phyloP scores from a whole-genome alignment of 2,329 filamentous ascomycete species.

The Reticulascus tulasneorum region DNA sequence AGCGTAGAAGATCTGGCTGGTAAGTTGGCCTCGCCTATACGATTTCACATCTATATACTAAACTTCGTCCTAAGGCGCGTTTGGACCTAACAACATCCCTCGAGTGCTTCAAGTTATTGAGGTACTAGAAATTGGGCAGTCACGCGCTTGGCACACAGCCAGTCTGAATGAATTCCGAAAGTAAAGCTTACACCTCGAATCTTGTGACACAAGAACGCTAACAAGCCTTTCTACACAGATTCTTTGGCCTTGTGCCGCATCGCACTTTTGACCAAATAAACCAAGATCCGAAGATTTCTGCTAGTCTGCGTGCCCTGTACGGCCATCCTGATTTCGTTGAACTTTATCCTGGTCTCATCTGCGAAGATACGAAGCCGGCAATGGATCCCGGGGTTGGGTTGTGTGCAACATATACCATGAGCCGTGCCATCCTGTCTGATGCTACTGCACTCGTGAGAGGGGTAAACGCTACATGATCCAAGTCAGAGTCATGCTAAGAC shows the following conservation, averaged over 20 bases:
- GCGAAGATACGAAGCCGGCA: conserved; percentile 70
- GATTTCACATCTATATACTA: too few relatives aligned
- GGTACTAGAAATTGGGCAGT: conserved; percentile 75
- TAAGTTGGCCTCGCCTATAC: too few relatives aligned
- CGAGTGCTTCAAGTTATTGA: conserved; percentile 70
- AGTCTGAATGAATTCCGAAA: conserved; percentile 82
- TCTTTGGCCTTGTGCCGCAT: conserved; percentile 72
- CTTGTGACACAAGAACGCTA: too few relatives aligned
- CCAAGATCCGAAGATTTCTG: conserved; percentile 66
- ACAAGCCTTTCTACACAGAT: too few relatives aligned
- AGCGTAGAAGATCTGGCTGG: conserved; percentile 75
- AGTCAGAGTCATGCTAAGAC: too few relatives aligned
- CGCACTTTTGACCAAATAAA: conserved; percentile 82
- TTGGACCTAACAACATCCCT: conserved; percentile 71
- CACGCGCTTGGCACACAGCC: conserved; percentile 71
- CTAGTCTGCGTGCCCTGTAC: conserved; percentile 64
- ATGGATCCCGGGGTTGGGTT: conserved; percentile 74
- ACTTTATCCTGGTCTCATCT: conserved; percentile 73
- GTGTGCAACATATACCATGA: conserved; percentile 71
- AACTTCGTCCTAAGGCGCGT: too few relatives aligned
- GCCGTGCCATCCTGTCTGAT: conserved; percentile 71
- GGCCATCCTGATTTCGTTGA: conserved; percentile 78
- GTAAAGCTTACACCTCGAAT: too few relatives aligned
- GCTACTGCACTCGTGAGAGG: conserved; percentile 75
- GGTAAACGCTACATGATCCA: too few relatives aligned